A percentile compares a stretch with the other conserved stretches of the same genome.
Conservation (phyloP, 1,284 basidiomycete genomes). For the Tilletia caries region DNA sequence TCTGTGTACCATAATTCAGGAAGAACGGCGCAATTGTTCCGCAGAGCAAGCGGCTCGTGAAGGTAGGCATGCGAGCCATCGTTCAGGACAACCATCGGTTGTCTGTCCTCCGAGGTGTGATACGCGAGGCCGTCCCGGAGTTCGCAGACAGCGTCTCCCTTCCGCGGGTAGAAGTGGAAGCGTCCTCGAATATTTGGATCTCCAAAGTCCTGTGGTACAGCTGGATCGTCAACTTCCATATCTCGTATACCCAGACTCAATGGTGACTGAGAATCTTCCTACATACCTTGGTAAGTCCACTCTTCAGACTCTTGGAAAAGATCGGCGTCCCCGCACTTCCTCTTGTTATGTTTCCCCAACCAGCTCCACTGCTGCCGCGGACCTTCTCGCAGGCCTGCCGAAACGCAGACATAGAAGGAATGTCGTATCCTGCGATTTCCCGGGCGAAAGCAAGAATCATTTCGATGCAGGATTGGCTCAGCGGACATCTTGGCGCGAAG, state of each 20-base stretch:
- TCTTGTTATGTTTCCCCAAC: neutral
- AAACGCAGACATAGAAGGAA: neutral
- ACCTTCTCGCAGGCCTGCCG: neutral
- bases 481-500: neutral
- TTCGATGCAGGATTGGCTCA: neutral
- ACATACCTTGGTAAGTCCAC: no score
- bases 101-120: neutral
- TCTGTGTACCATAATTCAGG: neutral
- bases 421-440: neutral
- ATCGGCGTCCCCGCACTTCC: neutral
- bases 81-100: neutral
- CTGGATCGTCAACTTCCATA: no score
- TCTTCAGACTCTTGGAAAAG: neutral
- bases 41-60: neutral
- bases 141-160: neutral
- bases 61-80: neutral
- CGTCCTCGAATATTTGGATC: neutral
- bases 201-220: neutral
- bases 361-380: neutral
- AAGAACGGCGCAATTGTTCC: neutral
- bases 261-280: no score
- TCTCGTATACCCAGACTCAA: no score
- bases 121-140: neutral
- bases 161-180: neutral
- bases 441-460: neutral